Conservation (phyloP, 805 yeast genomes). For the Barnettozyma californica region DNA sequence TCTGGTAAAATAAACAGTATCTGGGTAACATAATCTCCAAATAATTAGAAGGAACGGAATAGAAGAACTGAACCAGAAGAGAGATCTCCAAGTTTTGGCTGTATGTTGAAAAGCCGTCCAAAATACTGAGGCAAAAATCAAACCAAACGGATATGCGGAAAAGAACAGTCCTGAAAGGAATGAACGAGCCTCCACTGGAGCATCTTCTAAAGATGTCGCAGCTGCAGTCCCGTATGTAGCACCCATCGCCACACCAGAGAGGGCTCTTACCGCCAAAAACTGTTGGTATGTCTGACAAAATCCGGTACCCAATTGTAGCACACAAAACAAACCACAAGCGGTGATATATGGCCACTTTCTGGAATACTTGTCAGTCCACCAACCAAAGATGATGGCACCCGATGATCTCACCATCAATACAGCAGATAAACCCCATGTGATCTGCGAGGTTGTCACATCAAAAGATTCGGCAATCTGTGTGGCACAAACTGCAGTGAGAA, state of each 20-base stretch:
- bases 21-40: constrained; percentile 56
- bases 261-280: constrained; percentile 56
- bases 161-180: constrained; percentile 56
- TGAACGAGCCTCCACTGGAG: constrained; percentile 58
- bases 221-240: constrained; percentile 41
- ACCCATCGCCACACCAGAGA: constrained; percentile 56
- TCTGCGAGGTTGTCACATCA: constrained; percentile 38
- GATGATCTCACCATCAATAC: constrained; percentile 68
- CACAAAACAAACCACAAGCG: constrained; percentile 46
- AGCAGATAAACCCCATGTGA: constrained; percentile 71
- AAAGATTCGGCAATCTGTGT: constrained; percentile 46
- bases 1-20: constrained; percentile 46
- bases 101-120: constrained; percentile 52
- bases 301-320: constrained; percentile 59
- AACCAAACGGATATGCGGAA: constrained; percentile 60
- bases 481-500: constrained; percentile 57
- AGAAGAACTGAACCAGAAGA: constrained; percentile 70
- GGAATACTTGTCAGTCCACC: constrained; percentile 56
- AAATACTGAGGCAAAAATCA: constrained; percentile 57
- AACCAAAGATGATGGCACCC: constrained; percentile 68
- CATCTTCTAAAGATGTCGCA: constrained; percentile 52
- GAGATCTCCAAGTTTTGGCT: constrained; percentile 56
- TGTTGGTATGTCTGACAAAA: constrained; percentile 51
- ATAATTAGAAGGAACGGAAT: constrained; percentile 51
- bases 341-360: constrained; percentile 63